Evolutionary conservation across 768 basidiomycete species (phyloP), one percentile per base, ranked within the genome.

Genomic region (Pleurotus giganteus): DNA sequence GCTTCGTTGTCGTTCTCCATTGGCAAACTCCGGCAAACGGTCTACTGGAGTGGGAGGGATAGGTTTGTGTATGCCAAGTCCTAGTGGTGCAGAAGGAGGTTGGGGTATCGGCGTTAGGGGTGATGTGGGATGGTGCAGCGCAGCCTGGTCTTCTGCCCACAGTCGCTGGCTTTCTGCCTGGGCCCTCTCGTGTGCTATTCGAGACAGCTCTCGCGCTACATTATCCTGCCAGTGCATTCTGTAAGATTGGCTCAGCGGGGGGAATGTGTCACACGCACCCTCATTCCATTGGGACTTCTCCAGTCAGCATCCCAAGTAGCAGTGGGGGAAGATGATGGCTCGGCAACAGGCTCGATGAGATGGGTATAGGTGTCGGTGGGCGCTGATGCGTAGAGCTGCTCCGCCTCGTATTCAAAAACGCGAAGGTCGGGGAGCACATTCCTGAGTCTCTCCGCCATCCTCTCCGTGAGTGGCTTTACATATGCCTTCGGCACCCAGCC

Each of bases 401-500:
- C 79, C 34, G 77, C 78, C 24, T 77, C 70, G 59, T 75, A 79
- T 60, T 79, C 79, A 57, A 71, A 72, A 17, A 73, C 66, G 3
- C 81, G 72, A 42, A 77, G 63, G 57, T 78, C 75, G 64, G 73
- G 71, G n/a, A 68, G 68, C 3, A 78, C 70, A 41, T 70, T 70
- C 51, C 68, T 67, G 43, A 85, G 68, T 54, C 68, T 76, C 17
- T 82, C 77, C 4, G 77, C 71, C 71, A 81, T 79, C 31, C 80
- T 76, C 27, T 74, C 72, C 7, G 78, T 68, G 8, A 91, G 69
- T 1, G 77, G 73, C 47, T 71, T 73, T 4, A 92, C 86, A 66
- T 82, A 91, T 1, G 84, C 81, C 58, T 82, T 78, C 8, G 89
- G 89, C 56, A 91, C 83, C 90, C 90, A 91, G 43, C 89, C 88